Evolutionary conservation across 805 yeast species (phyloP).

Genomic region (Saturnispora saitoi): DNA sequence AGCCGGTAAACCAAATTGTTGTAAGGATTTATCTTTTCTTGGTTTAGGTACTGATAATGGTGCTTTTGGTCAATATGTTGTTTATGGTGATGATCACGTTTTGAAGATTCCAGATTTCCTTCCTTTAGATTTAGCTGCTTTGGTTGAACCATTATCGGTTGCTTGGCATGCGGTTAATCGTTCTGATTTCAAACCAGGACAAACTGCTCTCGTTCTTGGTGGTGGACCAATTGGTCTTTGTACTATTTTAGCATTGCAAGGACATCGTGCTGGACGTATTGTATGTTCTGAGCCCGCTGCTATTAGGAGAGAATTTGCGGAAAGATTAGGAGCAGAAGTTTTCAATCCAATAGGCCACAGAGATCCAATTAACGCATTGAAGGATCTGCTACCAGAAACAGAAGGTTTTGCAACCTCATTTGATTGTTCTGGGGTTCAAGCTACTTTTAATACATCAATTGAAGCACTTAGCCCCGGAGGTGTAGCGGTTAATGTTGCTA

Average conservation of each 20-base stretch:
- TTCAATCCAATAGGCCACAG: constrained; percentile 42
- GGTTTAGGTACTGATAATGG: constrained; percentile 47
- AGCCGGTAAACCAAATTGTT: constrained; percentile 38
- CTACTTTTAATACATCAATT: constrained; percentile 45
- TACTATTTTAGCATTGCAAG: constrained; percentile 44
- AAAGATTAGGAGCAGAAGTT: constrained; percentile 37
- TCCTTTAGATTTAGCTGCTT: constrained; percentile 35
- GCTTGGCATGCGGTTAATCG: constrained; percentile 52
- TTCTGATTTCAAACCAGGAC: constrained; percentile 36
- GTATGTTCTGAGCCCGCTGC: constrained; percentile 56
- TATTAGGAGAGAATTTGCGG: constrained; percentile 54
- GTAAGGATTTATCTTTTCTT: constrained; percentile 34
- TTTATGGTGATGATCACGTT: constrained; percentile 30
- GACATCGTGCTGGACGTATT: constrained; percentile 38
- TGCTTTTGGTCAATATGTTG: constrained; percentile 34
- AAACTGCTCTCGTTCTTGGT: constrained; percentile 44
- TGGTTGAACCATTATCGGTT: constrained; percentile 51
- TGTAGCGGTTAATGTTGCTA: constrained; percentile 53
- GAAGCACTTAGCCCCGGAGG: constrained; percentile 46
- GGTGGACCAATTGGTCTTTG: constrained; percentile 60
- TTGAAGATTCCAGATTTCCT: constrained; percentile 26
- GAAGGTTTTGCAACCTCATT: constrained; percentile 42
- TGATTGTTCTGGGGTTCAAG: constrained; percentile 49
- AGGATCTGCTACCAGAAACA: constrained; percentile 31
- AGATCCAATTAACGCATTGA: constrained; percentile 31